Conservation (phyloP, 192 early-diverging fungal species). For the Backusella psychrophila region DNA sequence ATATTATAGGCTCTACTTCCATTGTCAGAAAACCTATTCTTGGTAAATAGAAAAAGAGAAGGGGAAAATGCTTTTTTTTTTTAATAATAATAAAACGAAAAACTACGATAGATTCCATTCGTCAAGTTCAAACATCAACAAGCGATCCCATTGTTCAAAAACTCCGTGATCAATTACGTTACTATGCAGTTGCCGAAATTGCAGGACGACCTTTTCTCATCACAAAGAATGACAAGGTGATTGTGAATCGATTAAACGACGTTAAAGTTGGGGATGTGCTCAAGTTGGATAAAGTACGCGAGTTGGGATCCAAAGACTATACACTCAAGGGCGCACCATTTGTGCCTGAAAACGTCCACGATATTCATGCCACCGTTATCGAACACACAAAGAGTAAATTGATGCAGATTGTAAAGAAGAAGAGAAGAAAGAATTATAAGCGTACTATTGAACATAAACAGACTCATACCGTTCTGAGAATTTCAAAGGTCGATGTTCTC, state of each 20-base stretch:
- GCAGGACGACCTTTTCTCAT: slow-evolving; percentile 86
- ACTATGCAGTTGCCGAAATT: slow-evolving; percentile 88
- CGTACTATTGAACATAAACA: slow-evolving; percentile 68
- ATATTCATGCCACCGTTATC: slow-evolving; percentile 82
- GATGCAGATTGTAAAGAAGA: slow-evolving; percentile 75
- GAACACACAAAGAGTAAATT: slow-evolving; percentile 84
- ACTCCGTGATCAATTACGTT: slow-evolving; percentile 65
- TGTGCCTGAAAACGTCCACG: slow-evolving; percentile 67
- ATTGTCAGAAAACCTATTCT: slow-evolving; percentile 6
- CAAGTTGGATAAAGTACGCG: slow-evolving; percentile 79
- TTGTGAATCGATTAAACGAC: slow-evolving; percentile 80
- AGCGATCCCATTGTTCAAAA: slow-evolving; percentile 15
- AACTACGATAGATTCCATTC: background rate
- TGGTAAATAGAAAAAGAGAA: slow-evolving; percentile 3
- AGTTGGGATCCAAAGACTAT: slow-evolving; percentile 82
- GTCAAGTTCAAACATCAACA: slow-evolving; percentile 14
- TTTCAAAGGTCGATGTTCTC: slow-evolving; percentile 62
- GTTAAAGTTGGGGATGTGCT: slow-evolving; percentile 87
- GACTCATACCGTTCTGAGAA: slow-evolving; percentile 70
- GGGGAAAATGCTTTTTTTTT: background rate
- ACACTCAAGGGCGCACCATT: slow-evolving; percentile 85
- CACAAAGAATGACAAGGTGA: slow-evolving; percentile 83
- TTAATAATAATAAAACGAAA: background rate
- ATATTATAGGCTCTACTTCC: background rate
- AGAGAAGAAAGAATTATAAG: slow-evolving; percentile 75